Conservation (phyloP, 1,139 yeast species). For the Pichia sp. region DNA sequence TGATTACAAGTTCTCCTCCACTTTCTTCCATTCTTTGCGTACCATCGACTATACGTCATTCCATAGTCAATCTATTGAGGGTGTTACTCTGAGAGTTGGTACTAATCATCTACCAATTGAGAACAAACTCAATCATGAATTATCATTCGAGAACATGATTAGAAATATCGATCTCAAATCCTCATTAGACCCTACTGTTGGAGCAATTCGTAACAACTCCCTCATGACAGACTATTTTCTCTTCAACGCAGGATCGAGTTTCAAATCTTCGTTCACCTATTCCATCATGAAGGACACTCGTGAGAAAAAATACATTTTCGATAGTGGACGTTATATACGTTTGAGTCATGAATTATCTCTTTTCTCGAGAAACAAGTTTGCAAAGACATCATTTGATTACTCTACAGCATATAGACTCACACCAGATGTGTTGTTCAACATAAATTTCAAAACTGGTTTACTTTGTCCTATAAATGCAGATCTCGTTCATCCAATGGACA, state of each 20-base stretch:
- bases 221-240: slow-evolving; percentile 25
- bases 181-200: slow-evolving; percentile 6
- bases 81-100: slow-evolving; percentile 47
- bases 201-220: slow-evolving; percentile 22
- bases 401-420: slow-evolving; percentile 32
- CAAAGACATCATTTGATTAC: slow-evolving; percentile 44
- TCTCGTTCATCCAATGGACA: slow-evolving; percentile 55
- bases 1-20: slow-evolving; percentile 46
- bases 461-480: slow-evolving; percentile 22
- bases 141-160: slow-evolving; percentile 58
- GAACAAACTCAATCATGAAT: slow-evolving; percentile 37
- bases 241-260: slow-evolving; percentile 50
- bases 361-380: slow-evolving; percentile 26
- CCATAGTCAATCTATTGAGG: slow-evolving; percentile 54
- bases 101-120: slow-evolving; percentile 28
- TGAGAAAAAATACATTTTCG: slow-evolving; percentile 48
- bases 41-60: slow-evolving; percentile 60
- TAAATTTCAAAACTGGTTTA: slow-evolving; percentile 44
- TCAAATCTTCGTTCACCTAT: slow-evolving; percentile 52
- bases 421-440: slow-evolving; percentile 24
- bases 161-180: slow-evolving; percentile 43
- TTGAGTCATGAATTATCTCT: slow-evolving; percentile 45
- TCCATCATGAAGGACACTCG: slow-evolving; percentile 50
- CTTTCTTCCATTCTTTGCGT: slow-evolving; percentile 51
- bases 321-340: slow-evolving; percentile 48